These are phyloP conservation scores for Colletotrichum abscissum DNA, from an alignment of 2,329 filamentous ascomycete genomes.

Conservation along the genomic window DNA sequence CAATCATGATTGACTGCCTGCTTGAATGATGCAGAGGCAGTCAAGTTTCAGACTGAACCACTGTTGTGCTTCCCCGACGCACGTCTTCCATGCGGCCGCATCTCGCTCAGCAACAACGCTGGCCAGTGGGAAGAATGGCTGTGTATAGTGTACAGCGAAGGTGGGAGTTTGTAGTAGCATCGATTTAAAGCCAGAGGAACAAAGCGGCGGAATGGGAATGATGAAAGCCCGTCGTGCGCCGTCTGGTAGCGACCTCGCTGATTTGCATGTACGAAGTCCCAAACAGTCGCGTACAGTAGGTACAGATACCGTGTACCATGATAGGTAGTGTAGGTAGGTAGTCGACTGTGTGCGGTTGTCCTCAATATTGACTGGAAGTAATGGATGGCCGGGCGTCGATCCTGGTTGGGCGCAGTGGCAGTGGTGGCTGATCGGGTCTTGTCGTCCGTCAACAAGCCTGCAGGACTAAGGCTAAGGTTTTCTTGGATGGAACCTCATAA, in stretches of 20 bases:
- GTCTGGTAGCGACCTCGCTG: not conserved
- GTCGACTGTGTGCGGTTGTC: not conserved
- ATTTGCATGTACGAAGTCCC: not conserved
- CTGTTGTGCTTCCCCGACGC: slow-evolving; percentile 18
- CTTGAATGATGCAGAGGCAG: slow-evolving; percentile 10
- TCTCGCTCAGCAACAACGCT: slow-evolving; percentile 2
- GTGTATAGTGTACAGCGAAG: slow-evolving; percentile 7
- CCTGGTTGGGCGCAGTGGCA: slow-evolving; percentile 9
- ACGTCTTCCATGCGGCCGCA: slow-evolving; percentile 24
- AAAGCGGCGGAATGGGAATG: not conserved
- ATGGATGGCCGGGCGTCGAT: not conserved
- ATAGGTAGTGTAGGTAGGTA: not conserved
- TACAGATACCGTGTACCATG: not conserved
- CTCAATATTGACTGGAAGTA: not conserved
- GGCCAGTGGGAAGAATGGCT: not conserved
- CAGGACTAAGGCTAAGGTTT: slow-evolving; percentile 26
- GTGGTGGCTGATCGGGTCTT: slow-evolving; percentile 20
- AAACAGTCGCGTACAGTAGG: not conserved
- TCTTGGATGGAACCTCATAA: slow-evolving; percentile 25
- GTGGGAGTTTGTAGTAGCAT: not conserved
- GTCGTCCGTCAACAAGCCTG: slow-evolving; percentile 5
- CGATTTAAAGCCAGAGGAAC: slow-evolving; percentile 3
- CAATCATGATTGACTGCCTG: slow-evolving; percentile 7
- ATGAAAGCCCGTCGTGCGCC: not conserved
- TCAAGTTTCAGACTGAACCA: slow-evolving; percentile 25